Conservation (phyloP, 495 filamentous ascomycete species). For the Lineolata rhizophorae region DNA sequence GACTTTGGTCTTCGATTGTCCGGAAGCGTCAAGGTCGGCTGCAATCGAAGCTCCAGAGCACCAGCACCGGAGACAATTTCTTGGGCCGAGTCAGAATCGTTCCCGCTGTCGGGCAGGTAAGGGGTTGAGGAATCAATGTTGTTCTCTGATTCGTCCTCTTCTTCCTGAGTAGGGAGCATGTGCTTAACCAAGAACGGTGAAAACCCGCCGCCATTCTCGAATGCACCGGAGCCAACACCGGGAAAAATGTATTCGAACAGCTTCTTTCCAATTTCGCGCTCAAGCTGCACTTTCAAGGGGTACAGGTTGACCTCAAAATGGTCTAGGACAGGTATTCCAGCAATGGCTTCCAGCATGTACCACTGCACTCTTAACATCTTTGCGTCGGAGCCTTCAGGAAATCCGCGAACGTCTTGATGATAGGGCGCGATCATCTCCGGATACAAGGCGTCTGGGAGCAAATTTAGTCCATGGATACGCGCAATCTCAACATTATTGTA, state of each 20-base stretch:
- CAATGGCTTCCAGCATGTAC: slow-evolving; percentile 96
- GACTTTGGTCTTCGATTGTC: slow-evolving; percentile 21
- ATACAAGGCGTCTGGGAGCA: slow-evolving; percentile 76
- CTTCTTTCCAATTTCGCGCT: slow-evolving; percentile 78
- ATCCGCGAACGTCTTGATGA: slow-evolving; percentile 34
- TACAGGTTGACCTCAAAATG: slow-evolving; percentile 90
- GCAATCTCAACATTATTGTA: slow-evolving; percentile 77
- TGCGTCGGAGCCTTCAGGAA: slow-evolving; percentile 26
- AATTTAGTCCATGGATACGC: slow-evolving; percentile 63
- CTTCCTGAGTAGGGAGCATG: slow-evolving; percentile 36
- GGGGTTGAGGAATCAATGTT: too few relatives aligned
- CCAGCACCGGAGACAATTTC: neutral
- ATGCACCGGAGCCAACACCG: slow-evolving; percentile 35
- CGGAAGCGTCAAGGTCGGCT: slow-evolving; percentile 50
- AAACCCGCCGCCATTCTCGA: slow-evolving; percentile 37
- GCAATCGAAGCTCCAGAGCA: slow-evolving; percentile 44
- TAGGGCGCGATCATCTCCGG: slow-evolving; percentile 90
- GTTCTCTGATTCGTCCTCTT: slow-evolving; percentile 37
- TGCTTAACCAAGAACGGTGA: slow-evolving; percentile 73
- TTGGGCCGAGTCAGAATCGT: neutral
- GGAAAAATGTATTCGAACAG: slow-evolving; percentile 98
- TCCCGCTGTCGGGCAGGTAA: too few relatives aligned
- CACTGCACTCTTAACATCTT: slow-evolving; percentile 86
- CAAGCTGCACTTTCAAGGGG: slow-evolving; percentile 83
- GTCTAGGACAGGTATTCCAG: slow-evolving; percentile 91